Percentiles rank a stretch among this genome's conserved stretches.
Conservation (phyloP, 106 monocot genomes). For the Posidonia australis region DNA sequence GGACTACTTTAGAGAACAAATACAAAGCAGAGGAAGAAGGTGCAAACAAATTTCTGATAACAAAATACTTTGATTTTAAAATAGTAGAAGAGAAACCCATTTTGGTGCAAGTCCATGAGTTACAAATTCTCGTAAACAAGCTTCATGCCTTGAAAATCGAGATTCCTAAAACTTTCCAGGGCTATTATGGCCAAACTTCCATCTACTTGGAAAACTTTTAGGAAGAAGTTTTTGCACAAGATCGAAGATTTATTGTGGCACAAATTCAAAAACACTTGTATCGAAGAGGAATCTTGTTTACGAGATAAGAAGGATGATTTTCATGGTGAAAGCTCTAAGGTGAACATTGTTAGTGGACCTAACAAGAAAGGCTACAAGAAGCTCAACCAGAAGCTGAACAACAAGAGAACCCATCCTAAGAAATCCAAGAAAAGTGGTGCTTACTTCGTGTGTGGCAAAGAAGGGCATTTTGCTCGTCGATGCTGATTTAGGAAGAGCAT, state of each 20-base stretch:
- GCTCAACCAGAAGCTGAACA: too few species aligned
- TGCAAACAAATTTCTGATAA: neutral
- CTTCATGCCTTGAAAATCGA: neutral
- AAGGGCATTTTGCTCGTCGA: neutral
- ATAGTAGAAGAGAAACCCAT: neutral
- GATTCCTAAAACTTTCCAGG: neutral
- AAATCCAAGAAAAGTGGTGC: too few species aligned
- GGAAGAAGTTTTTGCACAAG: neutral
- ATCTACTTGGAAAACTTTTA: neutral
- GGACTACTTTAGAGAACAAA: neutral
- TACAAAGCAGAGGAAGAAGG: slow-evolving; percentile 1
- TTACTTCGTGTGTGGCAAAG: too few species aligned
- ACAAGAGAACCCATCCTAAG: too few species aligned
- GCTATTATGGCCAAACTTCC: slow-evolving; percentile 4
- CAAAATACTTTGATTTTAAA: neutral
- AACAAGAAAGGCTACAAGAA: too few species aligned
- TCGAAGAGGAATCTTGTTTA: slow-evolving; percentile 4
- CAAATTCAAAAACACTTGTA: neutral
- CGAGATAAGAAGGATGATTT: neutral
- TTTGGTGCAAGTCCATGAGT: neutral
- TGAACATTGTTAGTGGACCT: too few species aligned
- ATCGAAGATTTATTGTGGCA: neutral
- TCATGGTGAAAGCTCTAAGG: too few species aligned
- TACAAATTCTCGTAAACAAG: neutral
- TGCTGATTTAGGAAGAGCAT: too few species aligned